These are phyloP conservation scores for Xylaria cubensis DNA, from an alignment of 495 filamentous ascomycete genomes.

Conservation along the genomic window DNA sequence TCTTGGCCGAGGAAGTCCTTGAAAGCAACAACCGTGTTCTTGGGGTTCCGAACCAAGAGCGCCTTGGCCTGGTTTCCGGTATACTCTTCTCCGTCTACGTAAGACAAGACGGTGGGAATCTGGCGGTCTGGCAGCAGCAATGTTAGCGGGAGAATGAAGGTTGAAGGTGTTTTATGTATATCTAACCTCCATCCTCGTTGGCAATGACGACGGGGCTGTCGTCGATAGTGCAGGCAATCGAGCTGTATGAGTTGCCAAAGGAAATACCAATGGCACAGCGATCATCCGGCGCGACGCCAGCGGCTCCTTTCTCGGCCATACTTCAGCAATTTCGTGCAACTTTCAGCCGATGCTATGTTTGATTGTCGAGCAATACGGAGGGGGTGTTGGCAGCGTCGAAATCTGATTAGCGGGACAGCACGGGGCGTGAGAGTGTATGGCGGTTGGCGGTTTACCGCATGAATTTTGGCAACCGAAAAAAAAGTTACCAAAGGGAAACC, in stretches of 20 bases:
- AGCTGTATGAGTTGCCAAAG: constrained; percentile 98
- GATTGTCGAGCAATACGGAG: constrained; percentile 5
- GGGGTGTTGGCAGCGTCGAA: constrained; percentile 1
- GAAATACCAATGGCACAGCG: constrained; percentile 90
- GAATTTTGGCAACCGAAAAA: constrained; percentile 33
- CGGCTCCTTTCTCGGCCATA: constrained; percentile 46
- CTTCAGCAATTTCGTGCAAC: constrained; percentile 23
- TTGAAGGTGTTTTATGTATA: not conserved
- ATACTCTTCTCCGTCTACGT: constrained; percentile 94
- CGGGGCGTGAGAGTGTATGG: constrained; percentile 3
- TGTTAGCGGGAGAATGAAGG: constrained; percentile 24
- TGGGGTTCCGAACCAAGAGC: constrained; percentile 87
- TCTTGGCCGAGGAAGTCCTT: constrained; percentile 94
- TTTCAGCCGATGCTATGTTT: not conserved
- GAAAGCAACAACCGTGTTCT: constrained; percentile 95
- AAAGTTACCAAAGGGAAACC: constrained; percentile 28
- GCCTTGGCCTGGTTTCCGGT: constrained; percentile 94
- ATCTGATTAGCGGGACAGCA: constrained; percentile 19
- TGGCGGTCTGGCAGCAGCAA: constrained; percentile 74
- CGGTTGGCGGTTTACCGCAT: constrained; percentile 8
- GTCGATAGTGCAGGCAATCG: constrained; percentile 89
- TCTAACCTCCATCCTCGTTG: constrained; percentile 95
- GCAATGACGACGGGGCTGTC: constrained; percentile 97
- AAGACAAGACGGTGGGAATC: constrained; percentile 93
- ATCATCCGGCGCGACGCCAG: constrained; percentile 59